Conservation (phyloP, 768 basidiomycete genomes). For the Arthromyces matolae region DNA sequence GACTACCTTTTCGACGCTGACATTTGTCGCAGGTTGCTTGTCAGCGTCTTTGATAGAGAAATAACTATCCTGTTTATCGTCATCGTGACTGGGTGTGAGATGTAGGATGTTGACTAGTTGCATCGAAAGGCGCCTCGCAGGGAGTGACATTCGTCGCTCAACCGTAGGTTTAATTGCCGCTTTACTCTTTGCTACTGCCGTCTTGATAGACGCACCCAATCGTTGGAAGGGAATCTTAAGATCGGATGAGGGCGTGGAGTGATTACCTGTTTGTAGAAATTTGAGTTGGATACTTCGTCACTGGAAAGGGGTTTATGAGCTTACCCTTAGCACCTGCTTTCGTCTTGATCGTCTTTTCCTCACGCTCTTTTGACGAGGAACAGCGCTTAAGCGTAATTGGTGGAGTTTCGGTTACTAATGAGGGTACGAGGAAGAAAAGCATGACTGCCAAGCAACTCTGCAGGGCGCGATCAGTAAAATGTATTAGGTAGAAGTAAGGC, state of each 20-base stretch:
- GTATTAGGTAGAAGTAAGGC: too few species aligned
- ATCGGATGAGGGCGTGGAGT: background rate
- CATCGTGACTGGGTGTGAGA: background rate
- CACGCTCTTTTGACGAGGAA: background rate
- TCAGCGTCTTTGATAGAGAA: background rate
- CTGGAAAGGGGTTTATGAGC: background rate
- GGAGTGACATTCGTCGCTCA: background rate
- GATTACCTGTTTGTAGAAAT: background rate
- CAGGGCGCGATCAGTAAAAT: conserved; percentile 3
- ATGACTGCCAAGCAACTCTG: conserved; percentile 4
- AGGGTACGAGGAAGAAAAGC: background rate
- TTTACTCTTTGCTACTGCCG: background rate
- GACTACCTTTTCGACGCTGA: too few species aligned
- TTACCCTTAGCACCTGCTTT: background rate
- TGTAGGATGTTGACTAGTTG: background rate
- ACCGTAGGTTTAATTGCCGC: background rate
- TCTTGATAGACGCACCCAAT: background rate
- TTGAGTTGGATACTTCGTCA: background rate
- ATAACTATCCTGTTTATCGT: background rate
- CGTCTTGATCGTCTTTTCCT: background rate
- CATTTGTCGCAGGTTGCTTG: too few species aligned
- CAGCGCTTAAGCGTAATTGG: conserved; percentile 2
- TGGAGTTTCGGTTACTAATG: background rate
- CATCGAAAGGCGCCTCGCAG: background rate
- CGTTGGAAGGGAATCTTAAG: background rate